Conservation (phyloP, 495 filamentous ascomycete species). For the Talaromyces trachyspermus region DNA sequence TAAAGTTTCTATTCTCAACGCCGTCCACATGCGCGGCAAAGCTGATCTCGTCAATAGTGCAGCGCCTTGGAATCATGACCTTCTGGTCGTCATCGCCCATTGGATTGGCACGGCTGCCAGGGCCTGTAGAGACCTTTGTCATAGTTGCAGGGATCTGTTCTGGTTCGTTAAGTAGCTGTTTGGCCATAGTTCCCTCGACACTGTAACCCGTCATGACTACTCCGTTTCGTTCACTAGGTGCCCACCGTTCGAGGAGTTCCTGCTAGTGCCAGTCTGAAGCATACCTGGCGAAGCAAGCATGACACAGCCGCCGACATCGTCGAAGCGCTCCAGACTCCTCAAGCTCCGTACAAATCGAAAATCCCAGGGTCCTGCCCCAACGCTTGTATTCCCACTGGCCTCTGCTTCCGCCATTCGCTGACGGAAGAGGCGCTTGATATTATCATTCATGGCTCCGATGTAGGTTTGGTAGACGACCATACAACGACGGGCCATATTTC, state of each 20-base stretch:
- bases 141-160: conserved; percentile 90
- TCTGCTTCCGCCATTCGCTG: conserved; percentile 84
- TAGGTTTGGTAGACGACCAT: conserved; percentile 99
- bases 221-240: conserved; percentile 88
- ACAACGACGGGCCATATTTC: conserved; percentile 86
- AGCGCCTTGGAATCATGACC: conserved; percentile 85
- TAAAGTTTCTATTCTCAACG: conserved; percentile 89
- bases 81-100: conserved; percentile 58
- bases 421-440: conserved; percentile 85
- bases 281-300: conserved; percentile 98
- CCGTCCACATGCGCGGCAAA: conserved; percentile 98
- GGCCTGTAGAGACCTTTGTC: conserved; percentile 55
- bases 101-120: conserved; percentile 45
- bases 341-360: conserved; percentile 85
- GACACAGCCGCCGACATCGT: conserved; percentile 91
- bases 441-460: conserved; percentile 96
- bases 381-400: conserved; percentile 60
- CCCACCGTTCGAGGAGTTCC: conserved; percentile 94
- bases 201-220: conserved; percentile 97
- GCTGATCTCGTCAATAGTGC: conserved; percentile 83
- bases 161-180: conserved; percentile 85
- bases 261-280: conserved; percentile 89
- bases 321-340: conserved; percentile 88
- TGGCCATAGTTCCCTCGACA: conserved; percentile 98
- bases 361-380: conserved; percentile 85